Base-by-base conservation (phyloP, 345 rosid genomes). In the Streptanthus diversifolius region DNA sequence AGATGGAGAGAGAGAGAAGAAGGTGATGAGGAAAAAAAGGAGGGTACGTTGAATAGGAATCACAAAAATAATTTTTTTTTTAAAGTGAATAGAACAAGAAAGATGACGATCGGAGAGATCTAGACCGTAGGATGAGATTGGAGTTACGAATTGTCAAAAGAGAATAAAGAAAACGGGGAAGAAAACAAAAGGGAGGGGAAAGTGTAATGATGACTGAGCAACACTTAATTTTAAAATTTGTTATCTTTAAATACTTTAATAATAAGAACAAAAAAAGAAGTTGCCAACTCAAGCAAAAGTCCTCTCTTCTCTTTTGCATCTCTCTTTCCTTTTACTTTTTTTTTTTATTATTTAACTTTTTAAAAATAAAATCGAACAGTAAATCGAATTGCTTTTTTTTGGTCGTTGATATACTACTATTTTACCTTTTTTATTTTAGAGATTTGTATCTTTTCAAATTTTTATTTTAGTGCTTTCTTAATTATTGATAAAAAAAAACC, bases 31-130 rank as follows among this genome's bases (percentile, higher is more conserved):
- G 80, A 65, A 76, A 67, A 65, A 76, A 66, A 83, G 58, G 77
- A 78, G 81, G 77, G 65, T 73, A 72, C 65, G 71, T 66, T 52
- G 76, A 32, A 70, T 71, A 67, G 72, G 80, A 82, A 79, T 79
- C 85, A 67, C 80, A 81, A 77, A 81, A 82, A 82, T 44, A 74
- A 82, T 58, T 22, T 57, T 27, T 15, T 6, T 37, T 39, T 48
- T 47, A 0, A 59, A 47, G 61, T 18, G 43, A 72, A 62, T 39
- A 37, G 56, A 63, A 43, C 36, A 55, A 64, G 30, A 54, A 64
- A 52, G 66, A 55, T 58, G 54, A 67, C 49, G 56, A 74, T 24
- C 49, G 48, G 69, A 15, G 79, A 75, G 69, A 75, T 70, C 45
- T 76, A 37, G 62, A 57, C 80, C 80, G 80, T 76, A 25, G 80